Evolutionary conservation across 2,329 filamentous ascomycete genomes (phyloP), one percentile per base, ranked within the genome.

Genomic region (Calonectria montana): DNA sequence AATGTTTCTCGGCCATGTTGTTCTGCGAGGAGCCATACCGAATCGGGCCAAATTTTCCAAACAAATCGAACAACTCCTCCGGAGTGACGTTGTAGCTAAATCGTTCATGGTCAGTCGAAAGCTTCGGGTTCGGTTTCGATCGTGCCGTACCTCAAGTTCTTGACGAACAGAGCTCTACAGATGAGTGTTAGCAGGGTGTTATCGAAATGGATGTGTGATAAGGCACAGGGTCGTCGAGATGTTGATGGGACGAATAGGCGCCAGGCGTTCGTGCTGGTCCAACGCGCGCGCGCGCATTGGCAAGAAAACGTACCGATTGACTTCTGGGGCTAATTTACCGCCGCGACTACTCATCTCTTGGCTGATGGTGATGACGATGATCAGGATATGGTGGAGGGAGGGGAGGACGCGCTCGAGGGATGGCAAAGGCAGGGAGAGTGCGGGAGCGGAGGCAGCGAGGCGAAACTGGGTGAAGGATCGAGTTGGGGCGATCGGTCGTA

Each of bases 261-360:
- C 69, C 45, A 53, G 68, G 68, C 48, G 63, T 72, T 74, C 63
- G 67, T 67, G 55, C 59, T 50, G 21, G 65, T 53, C 41, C 70
- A 39, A 73, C 48, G 72, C 61, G 71, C 31, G 71, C 31, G 31
- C 72, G 69, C 57, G 55, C 55, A 67, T 59, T 69, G 67, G 55
- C 61, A 69, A 65, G 71, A 75, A 64, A 71, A 80, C 80, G 81
- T 74, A 97, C 95, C 95, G 94, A 90, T 98, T 98, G 89, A 98
- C 96, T 94, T 99, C 97, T 87, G 97, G 96, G 88, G 96, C 96
- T 91, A 98, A 94, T 92, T 98, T 98, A 88, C 93, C 93, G 89
- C 92, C 92, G 88, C 94, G 94, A 95, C 93, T 97, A 95, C 93
- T 97, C 95, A 97, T 97, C 92, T 92, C 93, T 95, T 91, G 89